Conservation (phyloP, 192 early-diverging fungal genomes). For the Podila epigama region DNA sequence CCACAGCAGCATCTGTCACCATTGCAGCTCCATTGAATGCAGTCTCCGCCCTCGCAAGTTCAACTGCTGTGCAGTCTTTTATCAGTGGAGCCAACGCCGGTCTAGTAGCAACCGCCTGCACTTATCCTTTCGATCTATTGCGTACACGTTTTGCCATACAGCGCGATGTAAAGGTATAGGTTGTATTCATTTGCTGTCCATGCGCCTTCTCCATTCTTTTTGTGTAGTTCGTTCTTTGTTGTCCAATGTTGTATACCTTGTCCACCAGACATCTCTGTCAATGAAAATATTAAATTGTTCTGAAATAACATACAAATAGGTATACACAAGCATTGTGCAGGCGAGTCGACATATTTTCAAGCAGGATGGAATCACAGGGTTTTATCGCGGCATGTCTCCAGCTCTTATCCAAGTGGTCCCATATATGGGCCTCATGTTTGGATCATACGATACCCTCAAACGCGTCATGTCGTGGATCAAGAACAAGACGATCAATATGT, state of each 20-base stretch:
- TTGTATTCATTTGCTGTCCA: no score
- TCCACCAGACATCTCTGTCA: no score
- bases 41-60: conserved; percentile 27
- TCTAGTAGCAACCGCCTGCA: conserved; percentile 74
- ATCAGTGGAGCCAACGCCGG: conserved; percentile 81
- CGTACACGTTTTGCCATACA: conserved; percentile 94
- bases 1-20: not conserved
- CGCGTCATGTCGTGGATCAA: conserved; percentile 49
- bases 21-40: not conserved
- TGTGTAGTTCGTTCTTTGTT: no score
- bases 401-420: conserved; percentile 90
- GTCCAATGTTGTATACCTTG: no score
- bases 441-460: conserved; percentile 72
- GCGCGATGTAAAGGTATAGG: conserved; percentile 57
- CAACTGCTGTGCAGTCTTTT: conserved; percentile 61
- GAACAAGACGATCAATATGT: not conserved
- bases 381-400: conserved; percentile 87
- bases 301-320: conserved; percentile 21
- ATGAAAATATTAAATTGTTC: no score
- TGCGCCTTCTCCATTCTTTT: no score
- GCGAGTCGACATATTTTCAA: conserved; percentile 71
- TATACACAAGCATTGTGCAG: conserved; percentile 70
- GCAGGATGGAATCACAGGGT: conserved; percentile 82
- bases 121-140: conserved; percentile 96
- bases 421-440: conserved; percentile 95